Base-by-base conservation (phyloP, 805 yeast species). In the Nakazawaea molendinolei region DNA sequence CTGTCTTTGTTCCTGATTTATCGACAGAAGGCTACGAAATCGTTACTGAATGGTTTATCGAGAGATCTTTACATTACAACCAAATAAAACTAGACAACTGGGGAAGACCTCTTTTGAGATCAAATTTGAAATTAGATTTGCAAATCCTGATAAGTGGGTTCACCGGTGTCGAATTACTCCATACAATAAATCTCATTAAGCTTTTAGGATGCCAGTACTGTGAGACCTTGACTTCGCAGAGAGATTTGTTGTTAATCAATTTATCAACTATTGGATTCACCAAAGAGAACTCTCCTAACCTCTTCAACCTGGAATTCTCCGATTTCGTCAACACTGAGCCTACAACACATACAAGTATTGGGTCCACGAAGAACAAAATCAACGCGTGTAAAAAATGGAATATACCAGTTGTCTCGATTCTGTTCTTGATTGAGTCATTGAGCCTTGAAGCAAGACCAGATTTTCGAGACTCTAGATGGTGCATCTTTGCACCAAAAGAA, bases 31-130 rank as follows among this genome's bases (percentile, higher is more conserved):
- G 41, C 3, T 44, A 50, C 3, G 48, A 49, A 13, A 43, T 77
- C 0, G 71, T 76, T 2, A 85, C 95, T 0, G 95, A 86, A 53
- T 85, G 90, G 83, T 79, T 79, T 44, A 58, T 86, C 9, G 95
- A 86, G 55, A 61, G 95, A 40, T 72, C 83, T 17, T 61, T 85
- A 16, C 79, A 69, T 55, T 76, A 76, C 46, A 67, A 71, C 29
- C 52, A 56, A 30, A 45, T 73, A 5, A 55, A 60, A 12, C 47
- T 54, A 23, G 95, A 81, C 50, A 52, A 60, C 12, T 85, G 95
- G 95, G 71, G 81, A 3, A 50, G 51, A 35, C 85, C 84, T 2
- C 61, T 6, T 13, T 6, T 27, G 9, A 5, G 6, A 7, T 20
- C 8, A n/a, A n/a, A 10, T 53, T 56, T 41, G 43, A 55, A 30